Base-by-base conservation (phyloP, 2,329 filamentous ascomycete species). In the Cladosporium sp. region DNA sequence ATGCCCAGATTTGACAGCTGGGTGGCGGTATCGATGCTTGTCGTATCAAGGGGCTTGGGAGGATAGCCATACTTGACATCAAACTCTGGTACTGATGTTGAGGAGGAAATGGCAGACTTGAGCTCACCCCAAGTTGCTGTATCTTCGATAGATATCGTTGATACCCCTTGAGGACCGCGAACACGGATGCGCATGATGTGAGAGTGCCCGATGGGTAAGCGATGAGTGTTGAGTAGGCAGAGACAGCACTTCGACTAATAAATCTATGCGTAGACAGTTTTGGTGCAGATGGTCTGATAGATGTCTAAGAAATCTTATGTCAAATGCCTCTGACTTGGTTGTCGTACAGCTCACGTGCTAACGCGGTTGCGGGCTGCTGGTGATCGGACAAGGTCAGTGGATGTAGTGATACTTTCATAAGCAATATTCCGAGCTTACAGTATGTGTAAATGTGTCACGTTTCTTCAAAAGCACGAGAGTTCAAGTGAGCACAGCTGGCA, bases 51-150 rank as follows among this genome's bases (percentile, higher is more conserved):
- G 0, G 84, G 78, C 69, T 87, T 85, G 22, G 90, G 87, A 0
- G 93, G 93, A 67, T 89, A 96, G 37, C 91, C 91, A 74, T 88
- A 90, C 78, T 94, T 96, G 62, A 96, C 78, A 43, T 88, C 84
- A 69, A 93, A 92, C 14, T 80, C 78, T 6, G 79, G 68, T 15
- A 93, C 79, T 4, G 83, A 83, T 1, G 89, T 90, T 67, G 84
- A 83, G 51, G 82, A 75, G 54, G 80, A 80, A 67, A 92, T 85
- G 51, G 83, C 78, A 3, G 79, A 70, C 49, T 87, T 76, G 1
- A 92, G 78, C 55, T 86, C 79, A 50, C 76, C 76, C 47, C 90
- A 81, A 3, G 84, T 88, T 55, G 89, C 87, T 61, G 83, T 76
- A 57, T 91, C 86, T 37, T 85, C 78, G 28, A 96, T 77, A 15